Evolutionary conservation across 768 basidiomycete genomes (phyloP), one percentile per base, ranked within the genome.

Genomic region (Baorangia bicolor): DNA sequence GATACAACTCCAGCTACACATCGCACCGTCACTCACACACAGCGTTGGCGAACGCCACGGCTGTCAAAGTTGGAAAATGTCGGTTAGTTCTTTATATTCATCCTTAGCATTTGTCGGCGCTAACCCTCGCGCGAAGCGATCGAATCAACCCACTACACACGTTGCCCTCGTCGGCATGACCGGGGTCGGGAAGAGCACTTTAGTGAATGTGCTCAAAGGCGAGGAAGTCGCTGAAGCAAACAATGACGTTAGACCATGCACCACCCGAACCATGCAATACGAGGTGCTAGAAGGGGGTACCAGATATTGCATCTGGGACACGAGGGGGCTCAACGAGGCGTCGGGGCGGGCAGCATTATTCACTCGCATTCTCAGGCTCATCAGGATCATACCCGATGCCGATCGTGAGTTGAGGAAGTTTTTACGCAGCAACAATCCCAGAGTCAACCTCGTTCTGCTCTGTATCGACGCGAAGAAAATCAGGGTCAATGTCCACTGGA

Each of bases 161-260:
- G 49, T 68, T 21, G 66, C 68, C 31, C 33, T 68, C 34, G 62
- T 60, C 23, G 66, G 66, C 11, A 34, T 50, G 34, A 67, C 66
- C 14, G 66, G 66, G 2, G 67, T 56, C 41, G 66, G 66, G 39
- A 68, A 68, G 41, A 68, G 66, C 55, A 68, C 67, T 8, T 45
- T 69, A 10, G 65, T 69, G 21, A 68, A 68, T 31, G 43, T 68
- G 49, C 64, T 67, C 45, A 39, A 40, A n/a, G 66, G 59, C 52
- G 3, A 33, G 14, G 16, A 48, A 41, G 18, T 40, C 18, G 67
- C 66, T 7, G 3, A 27, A 55, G 64, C 53, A 2, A 51, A 45
- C 53, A 67, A 61, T 11, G 18, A 61, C 37, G 67, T 46, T n/a
- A 44, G 21, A 35, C 66, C 66, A 20, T 69, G 66, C 51, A 67